These are phyloP conservation scores for Linnemannia exigua DNA, from an alignment of 192 early-diverging fungal genomes.

Conservation along the genomic window DNA sequence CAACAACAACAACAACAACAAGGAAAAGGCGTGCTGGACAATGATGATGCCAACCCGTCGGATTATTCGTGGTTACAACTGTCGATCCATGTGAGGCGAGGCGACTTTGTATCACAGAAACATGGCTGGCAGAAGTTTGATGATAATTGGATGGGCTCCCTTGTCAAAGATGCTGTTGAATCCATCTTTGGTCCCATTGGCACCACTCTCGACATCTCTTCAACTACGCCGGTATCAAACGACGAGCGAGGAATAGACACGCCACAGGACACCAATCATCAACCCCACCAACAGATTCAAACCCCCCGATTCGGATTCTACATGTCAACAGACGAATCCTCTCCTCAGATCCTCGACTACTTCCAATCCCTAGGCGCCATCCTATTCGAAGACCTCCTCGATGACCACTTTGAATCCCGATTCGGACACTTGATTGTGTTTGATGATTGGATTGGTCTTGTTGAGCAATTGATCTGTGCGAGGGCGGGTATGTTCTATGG, in stretches of 20 bases:
- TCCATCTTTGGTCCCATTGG: neutral
- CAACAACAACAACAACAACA: too few species aligned
- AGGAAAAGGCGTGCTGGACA: too few species aligned
- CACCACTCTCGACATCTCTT: neutral
- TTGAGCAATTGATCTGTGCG: slow-evolving; percentile 32
- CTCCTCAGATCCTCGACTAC: slow-evolving; percentile 3
- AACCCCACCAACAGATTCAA: too few species aligned
- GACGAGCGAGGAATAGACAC: too few species aligned
- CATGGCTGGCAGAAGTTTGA: slow-evolving; percentile 35
- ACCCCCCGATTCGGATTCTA: slow-evolving; percentile 1
- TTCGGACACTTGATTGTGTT: slow-evolving; percentile 22
- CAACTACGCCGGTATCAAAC: too few species aligned
- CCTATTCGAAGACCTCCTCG: slow-evolving; percentile 30
- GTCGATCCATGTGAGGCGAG: slow-evolving; percentile 42
- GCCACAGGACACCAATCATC: neutral
- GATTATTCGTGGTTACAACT: slow-evolving; percentile 21
- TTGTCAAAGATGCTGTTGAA: slow-evolving; percentile 25
- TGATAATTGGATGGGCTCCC: slow-evolving; percentile 13
- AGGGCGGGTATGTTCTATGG: slow-evolving; percentile 14
- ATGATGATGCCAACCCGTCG: too few species aligned
- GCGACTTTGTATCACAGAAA: slow-evolving; percentile 27
- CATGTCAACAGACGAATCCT: slow-evolving; percentile 20
- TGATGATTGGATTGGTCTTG: slow-evolving; percentile 42
- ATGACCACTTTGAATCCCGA: slow-evolving; percentile 10
- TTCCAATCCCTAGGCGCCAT: slow-evolving; percentile 32